These are phyloP conservation scores for Lentinula novae-zelandiae DNA, from an alignment of 1,284 basidiomycete genomes.

Conservation along the genomic window DNA sequence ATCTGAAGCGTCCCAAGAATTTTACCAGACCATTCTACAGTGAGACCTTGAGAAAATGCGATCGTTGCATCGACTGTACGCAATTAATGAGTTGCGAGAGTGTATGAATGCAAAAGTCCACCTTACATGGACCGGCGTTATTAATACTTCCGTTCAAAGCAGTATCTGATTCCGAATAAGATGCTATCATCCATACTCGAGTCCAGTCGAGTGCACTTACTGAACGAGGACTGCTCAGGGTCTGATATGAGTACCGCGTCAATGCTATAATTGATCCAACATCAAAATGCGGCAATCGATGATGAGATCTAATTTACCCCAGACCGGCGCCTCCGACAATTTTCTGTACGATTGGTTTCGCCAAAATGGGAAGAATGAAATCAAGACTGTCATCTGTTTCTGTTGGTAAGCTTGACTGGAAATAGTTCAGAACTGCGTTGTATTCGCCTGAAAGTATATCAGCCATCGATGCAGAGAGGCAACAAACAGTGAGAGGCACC, in stretches of 20 bases:
- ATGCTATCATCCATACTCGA: background rate
- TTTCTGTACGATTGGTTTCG: slow-evolving; percentile 78
- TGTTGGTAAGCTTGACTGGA: slow-evolving; percentile 56
- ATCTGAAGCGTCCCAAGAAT: slow-evolving; percentile 63
- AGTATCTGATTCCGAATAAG: slow-evolving; percentile 28
- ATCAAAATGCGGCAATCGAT: background rate
- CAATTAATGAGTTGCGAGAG: slow-evolving; percentile 9
- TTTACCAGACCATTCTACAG: slow-evolving; percentile 60
- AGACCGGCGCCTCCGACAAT: slow-evolving; percentile 62
- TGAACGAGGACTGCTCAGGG: slow-evolving; percentile 56
- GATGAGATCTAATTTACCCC: slow-evolving; percentile 33
- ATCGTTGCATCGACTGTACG: slow-evolving; percentile 68
- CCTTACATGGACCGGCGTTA: slow-evolving; percentile 73
- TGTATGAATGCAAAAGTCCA: background rate
- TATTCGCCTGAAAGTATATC: slow-evolving; percentile 49
- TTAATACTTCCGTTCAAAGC: slow-evolving; percentile 63
- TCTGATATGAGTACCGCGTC: slow-evolving; percentile 57
- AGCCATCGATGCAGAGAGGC: background rate
- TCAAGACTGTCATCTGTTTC: slow-evolving; percentile 61
- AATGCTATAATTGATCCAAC: slow-evolving; percentile 34
- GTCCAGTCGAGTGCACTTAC: slow-evolving; percentile 18
- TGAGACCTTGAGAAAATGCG: slow-evolving; percentile 61
- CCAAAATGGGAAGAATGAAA: slow-evolving; percentile 67
- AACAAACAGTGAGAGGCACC: background rate
- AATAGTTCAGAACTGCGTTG: slow-evolving; percentile 57